These are phyloP conservation scores for Wickerhamomyces bovis DNA, from an alignment of 805 yeast species.

Conservation along the genomic window DNA sequence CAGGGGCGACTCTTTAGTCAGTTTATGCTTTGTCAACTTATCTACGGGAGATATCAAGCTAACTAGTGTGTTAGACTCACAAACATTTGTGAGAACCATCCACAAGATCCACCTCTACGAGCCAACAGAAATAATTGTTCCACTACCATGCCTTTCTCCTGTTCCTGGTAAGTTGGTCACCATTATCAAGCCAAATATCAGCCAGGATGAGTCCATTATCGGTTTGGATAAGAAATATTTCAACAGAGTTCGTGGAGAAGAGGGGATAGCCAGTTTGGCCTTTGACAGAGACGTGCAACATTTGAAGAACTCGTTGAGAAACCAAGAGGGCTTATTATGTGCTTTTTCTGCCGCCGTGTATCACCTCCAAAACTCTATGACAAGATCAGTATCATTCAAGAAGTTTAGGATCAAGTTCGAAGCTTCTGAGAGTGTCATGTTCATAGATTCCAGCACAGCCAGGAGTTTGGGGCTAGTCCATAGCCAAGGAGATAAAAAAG, in stretches of 20 bases:
- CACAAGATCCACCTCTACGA: slow-evolving; percentile 32
- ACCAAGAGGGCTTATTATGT: slow-evolving; percentile 26
- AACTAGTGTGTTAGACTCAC: slow-evolving; percentile 37
- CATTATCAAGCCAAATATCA: slow-evolving; percentile 29
- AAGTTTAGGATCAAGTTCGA: slow-evolving; percentile 33
- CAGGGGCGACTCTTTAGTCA: slow-evolving; percentile 27
- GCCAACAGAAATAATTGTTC: slow-evolving; percentile 32
- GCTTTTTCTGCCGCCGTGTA: slow-evolving; percentile 30
- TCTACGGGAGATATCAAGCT: slow-evolving; percentile 33
- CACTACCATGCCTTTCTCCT: slow-evolving; percentile 25
- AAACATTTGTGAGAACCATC: slow-evolving; percentile 38
- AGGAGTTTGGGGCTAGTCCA: slow-evolving; percentile 34
- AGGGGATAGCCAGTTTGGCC: slow-evolving; percentile 10
- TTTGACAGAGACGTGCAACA: slow-evolving; percentile 19
- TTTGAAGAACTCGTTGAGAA: slow-evolving; percentile 21
- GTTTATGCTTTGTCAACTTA: slow-evolving; percentile 33
- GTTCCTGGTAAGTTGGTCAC: slow-evolving; percentile 27
- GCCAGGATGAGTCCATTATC: slow-evolving; percentile 20
- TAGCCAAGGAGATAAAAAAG: slow-evolving; percentile 26
- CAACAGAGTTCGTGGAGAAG: slow-evolving; percentile 22
- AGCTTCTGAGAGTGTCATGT: slow-evolving; percentile 35
- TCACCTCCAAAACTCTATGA: slow-evolving; percentile 16
- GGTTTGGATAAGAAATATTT: slow-evolving; percentile 24
- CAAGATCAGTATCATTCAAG: slow-evolving; percentile 15
- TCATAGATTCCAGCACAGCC: slow-evolving; percentile 35